A percentile compares a stretch with the other conserved stretches of the same genome.
Evolutionary conservation across 352 stramenopile species (phyloP).

Genomic region (Globisporangium alternatum): DNA sequence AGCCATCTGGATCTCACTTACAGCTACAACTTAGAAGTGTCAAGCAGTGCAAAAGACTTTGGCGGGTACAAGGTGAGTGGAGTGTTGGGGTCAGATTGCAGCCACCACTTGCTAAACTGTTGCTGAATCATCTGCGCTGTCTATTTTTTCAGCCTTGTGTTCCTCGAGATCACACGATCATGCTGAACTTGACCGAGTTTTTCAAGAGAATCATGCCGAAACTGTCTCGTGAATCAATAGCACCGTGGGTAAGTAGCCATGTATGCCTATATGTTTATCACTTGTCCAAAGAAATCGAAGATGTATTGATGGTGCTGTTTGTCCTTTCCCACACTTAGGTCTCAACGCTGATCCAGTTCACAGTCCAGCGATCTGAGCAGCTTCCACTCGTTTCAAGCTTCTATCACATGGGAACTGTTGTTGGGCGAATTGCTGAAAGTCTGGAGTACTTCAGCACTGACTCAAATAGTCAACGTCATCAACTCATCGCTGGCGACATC

Average conservation of each 20-base stretch:
- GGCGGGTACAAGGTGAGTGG: constrained; percentile 55
- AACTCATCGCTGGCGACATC: not conserved
- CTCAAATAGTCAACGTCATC: not conserved
- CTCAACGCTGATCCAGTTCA: constrained; percentile 28
- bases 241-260: constrained; percentile 43
- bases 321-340: constrained; percentile 22
- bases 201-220: constrained; percentile 49
- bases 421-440: constrained; percentile 27
- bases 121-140: not conserved
- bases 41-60: constrained; percentile 30
- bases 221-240: constrained; percentile 23
- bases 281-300: not conserved
- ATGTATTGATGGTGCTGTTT: constrained; percentile 1
- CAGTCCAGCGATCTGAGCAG: constrained; percentile 27
- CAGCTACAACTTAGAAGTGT: constrained; percentile 48
- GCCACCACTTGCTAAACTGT: constrained; percentile 3
- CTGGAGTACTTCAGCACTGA: constrained; percentile 23
- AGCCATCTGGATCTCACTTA: constrained; percentile 66
- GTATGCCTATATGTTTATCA: not conserved
- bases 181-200: constrained; percentile 81
- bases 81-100: not conserved
- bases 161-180: constrained; percentile 72
- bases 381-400: constrained; percentile 57
- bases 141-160: constrained; percentile 43
- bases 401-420: constrained; percentile 54